phyloP scores from a whole-genome alignment of 495 filamentous ascomycete genomes.

The Neurospora intermedia region DNA sequence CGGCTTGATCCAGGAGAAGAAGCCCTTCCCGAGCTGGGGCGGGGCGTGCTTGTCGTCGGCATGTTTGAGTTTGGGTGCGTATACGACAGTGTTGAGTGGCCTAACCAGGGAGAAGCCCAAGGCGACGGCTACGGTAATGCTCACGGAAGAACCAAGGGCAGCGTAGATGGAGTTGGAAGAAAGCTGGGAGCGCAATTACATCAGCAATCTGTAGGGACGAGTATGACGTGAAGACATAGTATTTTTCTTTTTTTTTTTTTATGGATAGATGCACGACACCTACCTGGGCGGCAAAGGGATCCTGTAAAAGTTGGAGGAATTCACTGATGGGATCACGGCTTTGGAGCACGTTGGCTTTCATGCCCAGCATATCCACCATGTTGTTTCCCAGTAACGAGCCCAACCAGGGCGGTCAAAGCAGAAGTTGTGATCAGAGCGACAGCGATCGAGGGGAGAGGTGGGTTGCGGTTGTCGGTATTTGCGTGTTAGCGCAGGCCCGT shows the following conservation, averaged over 20 bases:
- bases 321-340: slow-evolving; percentile 21
- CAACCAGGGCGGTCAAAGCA: slow-evolving; percentile 2
- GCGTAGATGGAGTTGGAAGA: slow-evolving; percentile 50
- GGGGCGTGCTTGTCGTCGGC: slow-evolving; percentile 86
- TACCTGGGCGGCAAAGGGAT: slow-evolving; percentile 40
- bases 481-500: not conserved
- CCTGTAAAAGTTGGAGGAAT: slow-evolving; percentile 32
- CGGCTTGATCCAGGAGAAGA: slow-evolving; percentile 77
- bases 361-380: slow-evolving; percentile 16
- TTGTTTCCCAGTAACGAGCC: slow-evolving; percentile 1
- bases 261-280: not conserved
- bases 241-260: not conserved
- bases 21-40: slow-evolving; percentile 76
- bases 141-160: slow-evolving; percentile 74
- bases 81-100: slow-evolving; percentile 81
- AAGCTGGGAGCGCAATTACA: slow-evolving; percentile 11
- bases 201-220: not conserved
- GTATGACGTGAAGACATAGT: not conserved
- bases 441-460: not conserved
- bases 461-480: not conserved
- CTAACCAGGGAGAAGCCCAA: slow-evolving; percentile 79
- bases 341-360: slow-evolving; percentile 9
- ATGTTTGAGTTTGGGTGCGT: slow-evolving; percentile 89
- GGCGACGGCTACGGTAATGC: slow-evolving; percentile 57
- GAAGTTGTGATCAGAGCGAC: slow-evolving; percentile 5